Evolutionary conservation across 306 rosid species (phyloP), one percentile per base, ranked within the genome.

Genomic region (Glycine soja): DNA sequence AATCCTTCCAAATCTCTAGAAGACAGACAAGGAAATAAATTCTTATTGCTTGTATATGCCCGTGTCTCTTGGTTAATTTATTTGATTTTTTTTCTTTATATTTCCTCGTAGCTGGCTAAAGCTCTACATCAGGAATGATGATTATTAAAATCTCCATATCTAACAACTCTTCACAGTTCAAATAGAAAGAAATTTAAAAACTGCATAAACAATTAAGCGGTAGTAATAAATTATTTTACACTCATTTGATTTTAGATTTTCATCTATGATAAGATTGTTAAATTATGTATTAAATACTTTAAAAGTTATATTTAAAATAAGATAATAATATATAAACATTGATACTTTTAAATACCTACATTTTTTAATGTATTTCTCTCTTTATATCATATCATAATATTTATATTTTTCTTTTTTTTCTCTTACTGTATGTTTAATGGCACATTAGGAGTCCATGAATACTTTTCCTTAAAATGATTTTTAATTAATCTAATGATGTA

Each of bases 1-100:
- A 64, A 59, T 47, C 47, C 34, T 63, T 63, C 6, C 30, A 34
- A 66, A 66, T 32, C 30, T 65, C 30, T 65, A 40, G 48, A 66
- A 66, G 48, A 38, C 0, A n/a, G 8, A 40, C 51, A 40, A 34
- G 50, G 10, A 40, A n/a, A 38, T 40, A n/a, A n/a, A 43, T 43
- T 67, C n/a, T 42, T 67, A 9, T 43, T 36, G 19, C 5, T 64
- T 13, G 11, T 19, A 38, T n/a, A 6, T 5, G 14, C 8, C 2
- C 5, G 50, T 0, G 18, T 43, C 73, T 68, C 54, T 45, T 68
- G 54, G 15, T 18, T 18, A 43, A 68, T 4, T 16, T 30, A 36
- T 38, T 38, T 65, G 11, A 65, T 65, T 38, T 1, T 8, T 46
- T 8, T 63, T 0, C 16, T 7, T 65, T 46, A 14, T 65, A 32